Percentiles rank a stretch among this genome's conserved stretches.
Conservation (phyloP, 2,329 filamentous ascomycete genomes). For the Penicillium oxalicum region DNA sequence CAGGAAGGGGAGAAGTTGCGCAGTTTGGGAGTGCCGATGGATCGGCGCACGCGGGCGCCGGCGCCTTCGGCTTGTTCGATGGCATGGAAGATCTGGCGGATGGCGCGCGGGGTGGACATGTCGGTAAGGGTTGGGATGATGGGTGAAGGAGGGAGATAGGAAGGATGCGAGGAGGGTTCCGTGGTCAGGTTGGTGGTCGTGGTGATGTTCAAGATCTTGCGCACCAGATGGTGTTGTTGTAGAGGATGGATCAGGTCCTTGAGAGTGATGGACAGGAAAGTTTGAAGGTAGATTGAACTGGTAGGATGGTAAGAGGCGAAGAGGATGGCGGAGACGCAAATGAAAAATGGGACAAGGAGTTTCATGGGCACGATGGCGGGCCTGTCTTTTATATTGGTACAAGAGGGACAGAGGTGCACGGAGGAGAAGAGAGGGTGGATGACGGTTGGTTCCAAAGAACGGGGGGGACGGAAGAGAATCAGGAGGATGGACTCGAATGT, state of each 20-base stretch:
- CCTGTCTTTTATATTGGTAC: constrained; percentile 32
- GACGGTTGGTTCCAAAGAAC: no score
- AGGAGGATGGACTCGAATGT: constrained; percentile 9
- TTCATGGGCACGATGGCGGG: constrained; percentile 26
- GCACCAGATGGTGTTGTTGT: constrained; percentile 9
- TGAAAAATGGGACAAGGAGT: constrained; percentile 31
- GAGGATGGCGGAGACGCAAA: constrained; percentile 33
- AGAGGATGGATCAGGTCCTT: constrained; percentile 13
- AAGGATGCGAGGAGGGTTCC: neutral
- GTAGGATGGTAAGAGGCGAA: constrained; percentile 18
- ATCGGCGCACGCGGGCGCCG: constrained; percentile 78
- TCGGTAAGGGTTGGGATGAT: constrained; percentile 37
- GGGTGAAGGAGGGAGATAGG: constrained; percentile 1
- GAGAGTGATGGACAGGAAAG: constrained; percentile 15
- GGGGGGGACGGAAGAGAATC: no score
- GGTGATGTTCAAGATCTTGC: constrained; percentile 1
- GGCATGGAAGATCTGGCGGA: constrained; percentile 77
- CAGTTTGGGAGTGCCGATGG: constrained; percentile 75
- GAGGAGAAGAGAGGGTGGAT: no score
- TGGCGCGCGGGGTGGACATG: constrained; percentile 66
- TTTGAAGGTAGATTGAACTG: constrained; percentile 12
- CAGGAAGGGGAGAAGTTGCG: constrained; percentile 82
- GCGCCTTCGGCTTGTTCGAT: constrained; percentile 81
- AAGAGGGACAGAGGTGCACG: constrained; percentile 27
- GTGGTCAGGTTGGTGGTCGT: constrained; percentile 7